phyloP scores from a whole-genome alignment of 1,284 basidiomycete genomes.

The Golubevia sp. region DNA sequence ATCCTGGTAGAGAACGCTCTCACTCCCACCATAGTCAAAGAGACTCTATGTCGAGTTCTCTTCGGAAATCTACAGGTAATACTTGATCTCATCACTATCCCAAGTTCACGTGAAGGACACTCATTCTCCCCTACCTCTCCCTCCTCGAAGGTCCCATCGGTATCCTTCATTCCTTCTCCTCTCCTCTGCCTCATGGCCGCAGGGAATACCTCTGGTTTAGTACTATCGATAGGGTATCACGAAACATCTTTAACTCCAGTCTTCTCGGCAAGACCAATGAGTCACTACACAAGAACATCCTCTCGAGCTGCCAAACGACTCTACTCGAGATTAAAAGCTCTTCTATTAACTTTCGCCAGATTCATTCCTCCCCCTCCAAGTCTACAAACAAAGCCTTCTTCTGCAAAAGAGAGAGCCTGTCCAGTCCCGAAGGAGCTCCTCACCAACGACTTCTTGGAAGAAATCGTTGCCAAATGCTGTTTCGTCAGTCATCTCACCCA shows the following conservation, averaged over 20 bases:
- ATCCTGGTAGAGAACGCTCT: constrained; percentile 88
- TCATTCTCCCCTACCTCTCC: background rate
- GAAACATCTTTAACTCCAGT: constrained; percentile 88
- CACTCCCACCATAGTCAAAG: constrained; percentile 82
- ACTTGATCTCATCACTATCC: constrained; percentile 8
- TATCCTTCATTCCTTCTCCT: constrained; percentile 87
- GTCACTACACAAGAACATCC: constrained; percentile 14
- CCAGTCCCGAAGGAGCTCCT: constrained; percentile 14
- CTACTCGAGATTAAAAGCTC: constrained; percentile 13
- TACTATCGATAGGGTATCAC: constrained; percentile 86
- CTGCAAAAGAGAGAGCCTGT: constrained; percentile 1
- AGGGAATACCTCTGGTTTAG: constrained; percentile 87
- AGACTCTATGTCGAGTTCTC: constrained; percentile 79
- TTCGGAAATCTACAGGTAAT: constrained; percentile 83
- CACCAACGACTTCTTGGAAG: constrained; percentile 33
- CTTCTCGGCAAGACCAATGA: background rate
- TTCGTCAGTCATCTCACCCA: constrained; percentile 19
- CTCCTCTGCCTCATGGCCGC: constrained; percentile 80
- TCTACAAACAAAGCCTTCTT: constrained; percentile 8
- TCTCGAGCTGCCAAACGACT: constrained; percentile 29
- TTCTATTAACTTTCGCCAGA: constrained; percentile 25
- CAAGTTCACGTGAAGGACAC: background rate
- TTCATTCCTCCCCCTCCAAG: constrained; percentile 23
- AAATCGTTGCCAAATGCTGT: constrained; percentile 41
- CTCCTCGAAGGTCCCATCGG: constrained; percentile 75